Conservation (phyloP, 2,329 filamentous ascomycete genomes). For the Colletotrichum higginsianum region DNA sequence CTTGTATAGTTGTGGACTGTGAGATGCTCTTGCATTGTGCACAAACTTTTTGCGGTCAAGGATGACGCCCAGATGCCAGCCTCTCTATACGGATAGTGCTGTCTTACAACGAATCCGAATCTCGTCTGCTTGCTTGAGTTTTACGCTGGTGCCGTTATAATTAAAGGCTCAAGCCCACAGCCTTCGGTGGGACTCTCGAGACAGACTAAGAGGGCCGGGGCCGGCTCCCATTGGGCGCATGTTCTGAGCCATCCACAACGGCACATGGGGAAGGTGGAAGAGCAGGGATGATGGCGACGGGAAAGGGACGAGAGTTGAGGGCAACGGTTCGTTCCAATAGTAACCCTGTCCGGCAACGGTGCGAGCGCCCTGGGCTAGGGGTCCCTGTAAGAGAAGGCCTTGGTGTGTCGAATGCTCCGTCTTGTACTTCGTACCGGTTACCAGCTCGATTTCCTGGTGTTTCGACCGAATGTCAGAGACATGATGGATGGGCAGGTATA, state of each 20-base stretch:
- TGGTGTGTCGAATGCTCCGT: neutral
- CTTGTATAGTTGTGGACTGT: neutral
- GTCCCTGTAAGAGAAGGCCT: neutral
- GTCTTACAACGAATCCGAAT: constrained; percentile 11
- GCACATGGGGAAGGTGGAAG: constrained; percentile 27
- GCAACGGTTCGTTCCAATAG: constrained; percentile 7
- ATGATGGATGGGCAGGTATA: neutral
- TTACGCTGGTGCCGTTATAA: constrained; percentile 33
- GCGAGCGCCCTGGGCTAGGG: constrained; percentile 4
- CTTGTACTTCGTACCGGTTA: constrained; percentile 2
- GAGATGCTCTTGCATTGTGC: neutral
- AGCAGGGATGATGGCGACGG: constrained; percentile 33
- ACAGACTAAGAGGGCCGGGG: constrained; percentile 32
- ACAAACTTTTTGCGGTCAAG: neutral
- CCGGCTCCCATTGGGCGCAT: constrained; percentile 34
- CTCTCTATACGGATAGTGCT: neutral
- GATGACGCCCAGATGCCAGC: no score
- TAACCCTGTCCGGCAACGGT: constrained; percentile 21
- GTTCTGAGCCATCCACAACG: constrained; percentile 25
- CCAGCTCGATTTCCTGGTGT: neutral
- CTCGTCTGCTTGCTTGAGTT: constrained; percentile 13
- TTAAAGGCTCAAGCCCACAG: constrained; percentile 40
- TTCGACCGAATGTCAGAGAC: neutral
- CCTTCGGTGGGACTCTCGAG: constrained; percentile 31
- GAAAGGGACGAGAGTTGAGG: constrained; percentile 23